These are phyloP conservation scores for Fusarium sp. DNA, from an alignment of 2,329 filamentous ascomycete species.

Conservation along the genomic window DNA sequence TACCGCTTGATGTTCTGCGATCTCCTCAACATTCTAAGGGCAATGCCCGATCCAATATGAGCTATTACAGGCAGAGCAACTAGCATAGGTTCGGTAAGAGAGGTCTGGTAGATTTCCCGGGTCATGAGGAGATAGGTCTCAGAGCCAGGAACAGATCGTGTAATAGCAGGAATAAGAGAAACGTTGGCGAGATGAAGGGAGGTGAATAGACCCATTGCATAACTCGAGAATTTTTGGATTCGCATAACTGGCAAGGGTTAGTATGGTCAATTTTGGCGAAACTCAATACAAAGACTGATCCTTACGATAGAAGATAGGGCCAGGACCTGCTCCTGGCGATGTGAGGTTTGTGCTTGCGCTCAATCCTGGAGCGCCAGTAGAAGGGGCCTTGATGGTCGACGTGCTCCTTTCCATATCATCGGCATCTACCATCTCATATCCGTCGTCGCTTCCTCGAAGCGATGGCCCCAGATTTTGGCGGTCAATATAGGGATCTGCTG, in stretches of 20 bases:
- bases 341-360: constrained; percentile 59
- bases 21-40: constrained; percentile 80
- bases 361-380: constrained; percentile 65
- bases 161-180: constrained; percentile 81
- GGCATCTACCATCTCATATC: constrained; percentile 40
- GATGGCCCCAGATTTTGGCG: constrained; percentile 56
- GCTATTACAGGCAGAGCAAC: constrained; percentile 79
- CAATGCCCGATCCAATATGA: constrained; percentile 83
- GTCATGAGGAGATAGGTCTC: constrained; percentile 92
- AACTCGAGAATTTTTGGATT: constrained; percentile 90
- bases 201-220: constrained; percentile 83
- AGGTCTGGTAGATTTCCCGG: constrained; percentile 90
- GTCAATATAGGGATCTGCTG: constrained; percentile 61
- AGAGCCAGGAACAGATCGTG: constrained; percentile 77
- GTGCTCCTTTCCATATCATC: constrained; percentile 53
- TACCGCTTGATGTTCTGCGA: constrained; percentile 80
- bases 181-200: constrained; percentile 85
- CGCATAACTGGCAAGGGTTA: constrained; percentile 56
- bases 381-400: constrained; percentile 57
- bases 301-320: constrained; percentile 81
- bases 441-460: constrained; percentile 49
- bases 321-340: constrained; percentile 62
- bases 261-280: not conserved
- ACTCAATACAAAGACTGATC: constrained; percentile 27
- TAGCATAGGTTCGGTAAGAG: constrained; percentile 82